Evolutionary conservation across 139 green algal genomes (phyloP), one percentile per base, ranked within the genome.

Genomic region (Pseudopediastrum boryanum): DNA sequence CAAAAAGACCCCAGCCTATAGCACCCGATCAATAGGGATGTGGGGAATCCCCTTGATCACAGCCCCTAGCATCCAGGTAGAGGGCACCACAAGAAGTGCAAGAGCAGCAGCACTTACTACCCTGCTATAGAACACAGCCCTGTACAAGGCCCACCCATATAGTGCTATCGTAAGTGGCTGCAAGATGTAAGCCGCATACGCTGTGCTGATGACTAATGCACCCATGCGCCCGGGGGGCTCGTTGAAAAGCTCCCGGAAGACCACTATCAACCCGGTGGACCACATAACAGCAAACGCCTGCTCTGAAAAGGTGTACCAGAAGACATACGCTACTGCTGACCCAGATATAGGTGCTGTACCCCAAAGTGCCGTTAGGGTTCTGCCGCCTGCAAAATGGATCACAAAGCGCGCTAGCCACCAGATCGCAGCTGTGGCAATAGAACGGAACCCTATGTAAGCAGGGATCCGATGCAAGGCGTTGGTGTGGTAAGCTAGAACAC

Each of bases 271-370:
- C 8, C 74, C 74, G 23, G 44, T 46, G 3, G 61, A 74, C 74
- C 74, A 81, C 3, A 81, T n/a, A 25, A 81, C 62, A 36, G 46
- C 65, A 38, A 81, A 81, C 29, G 42, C 50, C 74, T 81, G 74
- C 62, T 81, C 74, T 1, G 65, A 62, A 74, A 81, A 81, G 2
- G 74, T 81, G 25, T 63, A 35, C 46, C 64, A 44, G 33, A 41
- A 2, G 23, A 46, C 31, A 27, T 68, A 81, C 0, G 33, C 3
- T 36, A 19, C 46, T n/a, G n/a, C n/a, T n/a, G n/a, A n/a, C n/a
- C 74, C 73, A 25, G 25, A 46, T 9, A 19, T 46, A 58, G 44
- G 73, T 74, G 5, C 3, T 6, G 7, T 27, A n/a, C 25, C 43
- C 39, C 61, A 81, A 38, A 4, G 48, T 23, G 10, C 65, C 35